Base-by-base conservation (phyloP, 805 yeast genomes). In the Tetrapisispora taiwanensis region DNA sequence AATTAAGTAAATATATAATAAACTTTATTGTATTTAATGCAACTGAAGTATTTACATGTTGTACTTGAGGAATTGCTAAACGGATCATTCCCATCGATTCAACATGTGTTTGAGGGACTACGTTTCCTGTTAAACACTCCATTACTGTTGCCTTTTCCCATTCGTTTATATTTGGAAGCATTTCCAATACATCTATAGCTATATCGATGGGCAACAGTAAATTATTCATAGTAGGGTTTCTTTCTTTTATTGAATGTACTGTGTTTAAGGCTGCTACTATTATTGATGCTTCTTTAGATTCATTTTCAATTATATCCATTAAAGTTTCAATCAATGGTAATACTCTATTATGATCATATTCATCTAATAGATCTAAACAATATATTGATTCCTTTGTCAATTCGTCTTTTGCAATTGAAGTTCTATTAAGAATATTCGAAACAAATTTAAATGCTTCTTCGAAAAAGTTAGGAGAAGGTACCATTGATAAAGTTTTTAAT, bases 41-140 rank as follows among this genome's bases (percentile, higher is more conserved):
- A 10, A 89, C 92, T 0, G 92, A 74, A 0, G 95, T 70, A 61
- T 85, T 88, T 15, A 79, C 81, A 58, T 85, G 94, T 55, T 79
- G 94, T 20, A 90, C 65, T 34, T 80, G 76, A 0, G 95, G 88
- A 7, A 82, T 59, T 3, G 77, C 68, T 13, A 72, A 66, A 32
- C 83, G 90, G 20, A 86, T 76, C 53, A 89, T 56, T 4, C 69
- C 68, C 36, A 75, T 63, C 0, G 95, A 87, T 32, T 83, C 90
- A 1, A 68, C 69, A n/a, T 76, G 67, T 0, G 73, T 67, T 49
- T 79, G 77, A 2, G 97, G 97, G 1, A 81, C 81, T 59, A 72
- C 85, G 7, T 76, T 65, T 71, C 78, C 50, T 1, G 60, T 70
- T 34, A 89, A 58, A 0, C 88, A 73, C 44, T 78, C 76, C 44